Evolutionary conservation across 495 filamentous ascomycete species (phyloP), one percentile per base, ranked within the genome.

Genomic region (Viridothelium virens): DNA sequence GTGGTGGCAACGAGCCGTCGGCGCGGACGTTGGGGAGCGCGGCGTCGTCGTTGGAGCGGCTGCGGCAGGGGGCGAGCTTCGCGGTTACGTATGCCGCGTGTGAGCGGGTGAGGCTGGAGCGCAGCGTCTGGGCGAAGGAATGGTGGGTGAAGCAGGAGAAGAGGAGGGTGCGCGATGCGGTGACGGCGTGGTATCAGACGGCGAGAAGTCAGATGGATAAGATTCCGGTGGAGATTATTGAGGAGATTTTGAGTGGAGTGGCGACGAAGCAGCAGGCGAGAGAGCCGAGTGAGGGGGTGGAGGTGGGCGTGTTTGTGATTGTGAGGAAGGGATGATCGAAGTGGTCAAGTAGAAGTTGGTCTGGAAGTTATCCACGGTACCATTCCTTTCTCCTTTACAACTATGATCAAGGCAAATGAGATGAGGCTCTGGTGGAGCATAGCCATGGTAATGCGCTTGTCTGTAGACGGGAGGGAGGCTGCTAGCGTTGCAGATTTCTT

Each of bases 81-180:
- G 72, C 69, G 2, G 67, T 89, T 1, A 75, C 82, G 9, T 79
- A 86, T 70, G 73, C 85, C 12, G 78, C 81, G 25, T 82, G 80
- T 62, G 78, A 83, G 48, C 79, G 78, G 56, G 83, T 84, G 39
- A 72, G 74, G 7, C 76, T 88, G 4, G 82, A 84, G 62, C 81
- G 86, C 34, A 75, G 79, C 7, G 79, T 82, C 6, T 91, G 88
- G 88, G 72, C 76, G 3, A 77, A 76, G 18, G 84, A 89, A 61
- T 91, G 88, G 88, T 90, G 83, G 78, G 83, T 84, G 39, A 84
- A 88, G 66, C 88, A 91, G 69, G 88, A 91, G 70, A 84, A 84
- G 66, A 74, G 80, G n/a, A 81, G 88, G 34, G 83, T 91, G 67
- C 81, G 86, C 65, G 81, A 83, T 38, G 77, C 84, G 0, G 82